These are phyloP conservation scores for Lasiodiplodia gonubiensis DNA, from an alignment of 2,329 filamentous ascomycete species.

Conservation along the genomic window DNA sequence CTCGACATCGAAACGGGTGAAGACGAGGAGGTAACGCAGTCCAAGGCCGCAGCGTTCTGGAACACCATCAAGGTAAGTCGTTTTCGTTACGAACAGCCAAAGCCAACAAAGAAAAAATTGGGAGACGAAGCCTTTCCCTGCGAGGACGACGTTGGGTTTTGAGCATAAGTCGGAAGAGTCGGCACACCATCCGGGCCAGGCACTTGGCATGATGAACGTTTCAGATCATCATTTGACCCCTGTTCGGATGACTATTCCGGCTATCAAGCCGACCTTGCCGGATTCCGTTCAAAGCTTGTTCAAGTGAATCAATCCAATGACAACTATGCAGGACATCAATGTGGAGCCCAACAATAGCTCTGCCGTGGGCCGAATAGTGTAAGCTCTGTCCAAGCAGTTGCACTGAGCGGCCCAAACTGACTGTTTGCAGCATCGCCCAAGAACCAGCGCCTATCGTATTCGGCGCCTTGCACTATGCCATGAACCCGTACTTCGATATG, in stretches of 20 bases:
- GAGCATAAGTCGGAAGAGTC: conserved; percentile 16
- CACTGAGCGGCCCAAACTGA: neutral
- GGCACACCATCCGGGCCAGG: conserved; percentile 19
- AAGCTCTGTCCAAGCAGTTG: neutral
- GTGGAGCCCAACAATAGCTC: conserved; percentile 47
- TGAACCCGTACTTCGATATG: conserved; percentile 66
- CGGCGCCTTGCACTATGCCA: conserved; percentile 63
- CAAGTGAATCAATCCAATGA: conserved; percentile 10
- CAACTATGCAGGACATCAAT: conserved; percentile 40
- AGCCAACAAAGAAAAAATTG: neutral
- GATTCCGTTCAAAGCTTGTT: neutral
- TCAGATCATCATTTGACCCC: conserved; percentile 7
- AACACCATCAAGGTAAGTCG: conserved; percentile 37
- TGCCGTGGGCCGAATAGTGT: conserved; percentile 63
- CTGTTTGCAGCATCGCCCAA: conserved; percentile 53
- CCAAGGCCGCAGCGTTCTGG: conserved; percentile 43
- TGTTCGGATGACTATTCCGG: conserved; percentile 36
- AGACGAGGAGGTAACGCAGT: conserved; percentile 36
- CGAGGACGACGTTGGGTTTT: conserved; percentile 3
- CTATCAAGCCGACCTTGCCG: conserved; percentile 29
- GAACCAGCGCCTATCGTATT: conserved; percentile 67
- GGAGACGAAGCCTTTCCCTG: neutral
- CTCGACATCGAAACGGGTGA: conserved; percentile 43
- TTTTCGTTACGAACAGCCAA: neutral
- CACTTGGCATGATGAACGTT: conserved; percentile 25